phyloP scores from a whole-genome alignment of 2,329 filamentous ascomycete species.

The Cadophora gregata region DNA sequence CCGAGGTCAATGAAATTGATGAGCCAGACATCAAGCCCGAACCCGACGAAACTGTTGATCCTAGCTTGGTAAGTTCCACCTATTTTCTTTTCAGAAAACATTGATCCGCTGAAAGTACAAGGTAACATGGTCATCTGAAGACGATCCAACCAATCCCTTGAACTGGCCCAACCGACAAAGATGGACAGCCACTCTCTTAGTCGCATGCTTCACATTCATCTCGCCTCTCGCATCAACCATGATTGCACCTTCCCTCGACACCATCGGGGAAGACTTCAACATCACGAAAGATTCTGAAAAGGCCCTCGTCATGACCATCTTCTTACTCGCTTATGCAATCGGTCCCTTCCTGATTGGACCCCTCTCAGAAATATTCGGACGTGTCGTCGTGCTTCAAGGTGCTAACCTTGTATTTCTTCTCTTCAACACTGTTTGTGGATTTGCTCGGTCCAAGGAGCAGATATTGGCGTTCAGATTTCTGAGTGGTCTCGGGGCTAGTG shows the following conservation, averaged over 20 bases:
- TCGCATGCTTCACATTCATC: slow-evolving; percentile 28
- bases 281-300: slow-evolving; percentile 43
- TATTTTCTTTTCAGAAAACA: neutral
- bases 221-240: slow-evolving; percentile 25
- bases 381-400: slow-evolving; percentile 48
- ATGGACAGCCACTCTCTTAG: slow-evolving; percentile 53
- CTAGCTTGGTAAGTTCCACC: neutral
- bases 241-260: slow-evolving; percentile 33
- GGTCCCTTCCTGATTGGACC: slow-evolving; percentile 64
- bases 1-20: neutral
- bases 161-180: slow-evolving; percentile 43
- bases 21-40: neutral
- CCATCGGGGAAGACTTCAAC: slow-evolving; percentile 57
- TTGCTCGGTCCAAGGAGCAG: slow-evolving; percentile 48
- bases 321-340: slow-evolving; percentile 53
- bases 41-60: neutral
- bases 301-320: slow-evolving; percentile 47
- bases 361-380: slow-evolving; percentile 54
- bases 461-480: slow-evolving; percentile 53
- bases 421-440: slow-evolving; percentile 58
- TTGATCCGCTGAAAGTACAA: neutral
- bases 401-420: slow-evolving; percentile 56
- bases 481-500: slow-evolving; percentile 54
- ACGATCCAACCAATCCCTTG: slow-evolving; percentile 31
- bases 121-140: slow-evolving; percentile 5